Percentiles rank a stretch among this genome's conserved stretches.
These are phyloP conservation scores for Geranium incanum DNA, from an alignment of 441 rosid genomes.

Conservation along the genomic window DNA sequence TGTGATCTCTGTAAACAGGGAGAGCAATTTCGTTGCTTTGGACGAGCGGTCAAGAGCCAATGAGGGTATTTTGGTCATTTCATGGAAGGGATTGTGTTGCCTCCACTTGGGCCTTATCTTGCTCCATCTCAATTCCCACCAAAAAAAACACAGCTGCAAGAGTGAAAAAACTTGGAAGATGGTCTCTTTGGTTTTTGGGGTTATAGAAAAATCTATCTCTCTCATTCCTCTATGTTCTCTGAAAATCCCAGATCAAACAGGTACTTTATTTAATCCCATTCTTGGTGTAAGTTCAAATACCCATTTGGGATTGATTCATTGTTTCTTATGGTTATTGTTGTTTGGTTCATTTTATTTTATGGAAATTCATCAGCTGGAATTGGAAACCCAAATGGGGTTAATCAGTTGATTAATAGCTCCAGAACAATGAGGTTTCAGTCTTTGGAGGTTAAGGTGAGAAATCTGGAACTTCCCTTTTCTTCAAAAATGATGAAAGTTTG, in stretches of 20 bases:
- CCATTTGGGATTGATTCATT: background rate
- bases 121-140: background rate
- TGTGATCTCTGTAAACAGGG: background rate
- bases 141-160: slow-evolving; percentile 1
- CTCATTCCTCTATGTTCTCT: slow-evolving; percentile 39
- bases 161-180: background rate
- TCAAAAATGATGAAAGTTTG: background rate
- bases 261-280: slow-evolving; percentile 21
- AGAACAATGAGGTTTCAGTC: slow-evolving; percentile 40
- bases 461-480: slow-evolving; percentile 4
- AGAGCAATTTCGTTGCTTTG: background rate
- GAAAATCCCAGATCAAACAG: slow-evolving; percentile 35
- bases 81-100: background rate
- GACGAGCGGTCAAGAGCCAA: background rate
- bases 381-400: slow-evolving; percentile 39
- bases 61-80: background rate
- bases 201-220: slow-evolving; percentile 47
- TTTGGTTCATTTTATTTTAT: slow-evolving; percentile 10
- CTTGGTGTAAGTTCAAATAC: slow-evolving; percentile 7
- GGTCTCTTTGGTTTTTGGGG: slow-evolving; percentile 16
- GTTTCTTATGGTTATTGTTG: background rate
- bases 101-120: slow-evolving; percentile 6
- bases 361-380: slow-evolving; percentile 29
- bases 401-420: slow-evolving; percentile 36
- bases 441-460: slow-evolving; percentile 52